A percentile compares a stretch with the other conserved stretches of the same genome.
Conservation (phyloP, 805 yeast species). For the Torulaspora gathmanii region DNA sequence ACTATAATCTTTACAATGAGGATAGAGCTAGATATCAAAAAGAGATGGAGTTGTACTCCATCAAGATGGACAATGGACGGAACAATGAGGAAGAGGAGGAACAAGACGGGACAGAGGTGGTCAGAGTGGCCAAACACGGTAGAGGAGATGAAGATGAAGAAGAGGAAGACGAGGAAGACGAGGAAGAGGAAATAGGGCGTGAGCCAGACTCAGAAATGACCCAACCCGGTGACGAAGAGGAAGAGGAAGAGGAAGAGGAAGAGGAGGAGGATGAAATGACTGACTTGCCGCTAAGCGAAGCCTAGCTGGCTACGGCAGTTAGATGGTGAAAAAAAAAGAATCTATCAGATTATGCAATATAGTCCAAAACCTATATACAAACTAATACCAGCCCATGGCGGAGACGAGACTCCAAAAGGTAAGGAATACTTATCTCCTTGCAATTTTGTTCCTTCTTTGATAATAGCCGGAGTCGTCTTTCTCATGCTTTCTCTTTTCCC, state of each 20-base stretch:
- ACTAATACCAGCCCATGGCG: neutral
- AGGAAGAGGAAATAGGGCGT: constrained; percentile 24
- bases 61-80: constrained; percentile 14
- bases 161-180: constrained; percentile 33
- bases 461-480: constrained; percentile 76
- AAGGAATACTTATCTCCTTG: constrained; percentile 18
- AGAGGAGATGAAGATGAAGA: constrained; percentile 18
- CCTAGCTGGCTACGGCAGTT: neutral
- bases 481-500: constrained; percentile 71
- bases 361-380: constrained; percentile 1
- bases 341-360: neutral
- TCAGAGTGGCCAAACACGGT: constrained; percentile 9
- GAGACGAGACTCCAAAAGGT: neutral
- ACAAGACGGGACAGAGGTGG: constrained; percentile 7
- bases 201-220: constrained; percentile 20
- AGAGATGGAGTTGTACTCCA: constrained; percentile 57
- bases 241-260: constrained; percentile 10
- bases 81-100: constrained; percentile 24
- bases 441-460: constrained; percentile 54
- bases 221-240: constrained; percentile 18
- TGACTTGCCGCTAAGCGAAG: constrained; percentile 14
- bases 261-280: constrained; percentile 15
- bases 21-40: constrained; percentile 70
- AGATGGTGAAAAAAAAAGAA: neutral
- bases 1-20: constrained; percentile 67